Base-by-base conservation (phyloP, 2,329 filamentous ascomycete genomes). In the Verticillium alfalfae region DNA sequence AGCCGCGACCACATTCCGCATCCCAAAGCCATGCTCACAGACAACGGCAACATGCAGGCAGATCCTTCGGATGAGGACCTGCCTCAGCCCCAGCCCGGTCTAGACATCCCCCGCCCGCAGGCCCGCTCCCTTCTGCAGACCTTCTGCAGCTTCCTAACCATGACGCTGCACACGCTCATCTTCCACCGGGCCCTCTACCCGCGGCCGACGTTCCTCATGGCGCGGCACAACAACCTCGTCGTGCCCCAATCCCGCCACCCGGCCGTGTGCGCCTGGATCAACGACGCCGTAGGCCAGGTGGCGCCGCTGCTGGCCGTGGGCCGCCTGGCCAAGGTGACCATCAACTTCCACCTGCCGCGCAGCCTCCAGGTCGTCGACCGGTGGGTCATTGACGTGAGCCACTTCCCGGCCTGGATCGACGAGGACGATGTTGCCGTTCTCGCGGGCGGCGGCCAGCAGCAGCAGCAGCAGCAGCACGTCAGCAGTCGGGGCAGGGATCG, bases 221-320 rank as follows among this genome's bases (percentile, higher is more conserved):
- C 89, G 45, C 86, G 89, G 66, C 92, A 91, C 69, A 93, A 93
- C 81, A 93, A 94, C 76, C 88, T 92, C 62, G 84, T 92, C 36
- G 89, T 96, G 56, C 89, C 90, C 69, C 93, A 97, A 73, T 94
- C 87, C 63, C 89, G 93, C 62, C 93, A 97, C 74, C 92, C 93
- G 0, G 85, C 86, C 68, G 90, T 97, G 66, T 96, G 92, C 81
- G 79, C 86, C 69, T 97, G 93, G 90, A 87, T 97, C 75, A 85
- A 83, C 71, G 90, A 95, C 72, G 92, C 93, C 66, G 85, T 95
- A 52, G 79, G 87, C 65, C 89, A 92, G 39, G 84, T 93, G 26
- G 81, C 85, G 63, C 80, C 79, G 3, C 89, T 96, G 76, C 81
- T 97, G 39, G 81, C 90, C 57, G 83, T 80, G 10, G 83, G 81